Base-by-base conservation (phyloP, 2,329 filamentous ascomycete species). In the Harringtonia aguacate region DNA sequence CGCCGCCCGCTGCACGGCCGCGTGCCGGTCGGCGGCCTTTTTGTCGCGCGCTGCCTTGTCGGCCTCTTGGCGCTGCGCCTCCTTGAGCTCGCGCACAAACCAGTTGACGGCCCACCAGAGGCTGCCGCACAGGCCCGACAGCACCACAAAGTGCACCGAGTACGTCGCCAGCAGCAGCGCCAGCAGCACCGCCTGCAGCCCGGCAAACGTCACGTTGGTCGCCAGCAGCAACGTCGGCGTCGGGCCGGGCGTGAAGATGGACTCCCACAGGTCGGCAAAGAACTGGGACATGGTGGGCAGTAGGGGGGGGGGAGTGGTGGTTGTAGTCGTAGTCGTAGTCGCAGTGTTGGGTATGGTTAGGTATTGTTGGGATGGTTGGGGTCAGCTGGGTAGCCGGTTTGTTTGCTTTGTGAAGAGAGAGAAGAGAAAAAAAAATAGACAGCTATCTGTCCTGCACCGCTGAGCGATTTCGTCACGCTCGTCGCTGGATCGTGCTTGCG, bases 61-160 rank as follows among this genome's bases (percentile, higher is more conserved):
- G 48, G 67, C 63, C 48, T 66, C 60, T 24, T 55, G 60, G 34
- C 56, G 64, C 56, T 75, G 72, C 47, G 67, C 67, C 40, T 60
- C 58, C 48, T 64, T 65, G 39, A 79, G 60, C 66, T 79, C 90
- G 37, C 67, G 66, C 44, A 86, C 88, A 58, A 98, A 97, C 92
- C 92, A 98, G 73, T 97, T 97, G 66, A 97, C 89, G 46, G 84
- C 79, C 69, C 77, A 88, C 92, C 92, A 98, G 30, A 97, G 72
- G 5, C 85, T 84, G 28, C 68, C 89, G 50, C 79, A 86, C 10
- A 98, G 70, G 46, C 81, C 56, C 13, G 86, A 94, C 7, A 98
- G 75, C 46, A 90, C 72, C 50, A 87, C 61, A 58, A 95, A 95
- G 70, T 97, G 92, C 51, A 94, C 75, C 66, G 84, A 94, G 64